Percentiles rank a stretch among this genome's conserved stretches.
These are phyloP conservation scores for Chlorella vulgaris DNA, from an alignment of 139 green algal genomes.

Conservation along the genomic window DNA sequence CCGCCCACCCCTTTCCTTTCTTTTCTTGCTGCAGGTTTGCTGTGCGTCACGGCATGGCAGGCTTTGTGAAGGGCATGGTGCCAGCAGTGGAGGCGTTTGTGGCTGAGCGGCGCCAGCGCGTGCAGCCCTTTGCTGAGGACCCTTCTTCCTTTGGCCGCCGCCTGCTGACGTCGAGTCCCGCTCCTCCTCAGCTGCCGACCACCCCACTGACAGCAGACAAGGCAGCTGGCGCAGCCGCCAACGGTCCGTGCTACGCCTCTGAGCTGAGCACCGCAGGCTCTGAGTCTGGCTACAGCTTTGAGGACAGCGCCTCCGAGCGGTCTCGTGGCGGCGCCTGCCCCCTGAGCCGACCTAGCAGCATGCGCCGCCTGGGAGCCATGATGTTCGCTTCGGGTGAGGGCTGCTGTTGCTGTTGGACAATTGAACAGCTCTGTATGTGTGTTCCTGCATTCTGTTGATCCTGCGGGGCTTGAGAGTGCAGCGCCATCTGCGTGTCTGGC, in stretches of 20 bases:
- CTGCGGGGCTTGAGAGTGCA: too few relatives aligned
- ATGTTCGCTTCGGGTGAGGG: constrained; percentile 37
- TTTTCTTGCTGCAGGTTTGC: constrained; percentile 53
- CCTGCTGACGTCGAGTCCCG: background rate
- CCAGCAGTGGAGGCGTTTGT: constrained; percentile 68
- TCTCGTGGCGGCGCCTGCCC: background rate
- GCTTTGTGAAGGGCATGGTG: constrained; percentile 84
- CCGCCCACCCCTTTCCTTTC: too few relatives aligned
- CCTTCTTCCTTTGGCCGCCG: constrained; percentile 37
- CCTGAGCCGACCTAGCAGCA: background rate
- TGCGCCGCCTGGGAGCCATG: constrained; percentile 39
- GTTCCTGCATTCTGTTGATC: background rate
- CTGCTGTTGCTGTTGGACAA: too few relatives aligned
- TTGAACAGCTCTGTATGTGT: background rate
- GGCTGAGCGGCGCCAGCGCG: constrained; percentile 52
- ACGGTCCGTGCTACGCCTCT: background rate
- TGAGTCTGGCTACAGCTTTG: background rate
- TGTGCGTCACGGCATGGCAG: constrained; percentile 82
- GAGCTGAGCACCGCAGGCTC: background rate
- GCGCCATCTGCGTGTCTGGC: too few relatives aligned
- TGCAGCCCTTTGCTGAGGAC: constrained; percentile 36
- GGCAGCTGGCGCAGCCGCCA: too few relatives aligned
- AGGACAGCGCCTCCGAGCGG: background rate
- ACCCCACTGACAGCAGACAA: background rate
- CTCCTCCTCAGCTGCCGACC: background rate